Percentiles rank a stretch among this genome's conserved stretches.
These are phyloP conservation scores for Kickxella alabastrina DNA, from an alignment of 192 early-diverging fungal genomes.

Conservation along the genomic window DNA sequence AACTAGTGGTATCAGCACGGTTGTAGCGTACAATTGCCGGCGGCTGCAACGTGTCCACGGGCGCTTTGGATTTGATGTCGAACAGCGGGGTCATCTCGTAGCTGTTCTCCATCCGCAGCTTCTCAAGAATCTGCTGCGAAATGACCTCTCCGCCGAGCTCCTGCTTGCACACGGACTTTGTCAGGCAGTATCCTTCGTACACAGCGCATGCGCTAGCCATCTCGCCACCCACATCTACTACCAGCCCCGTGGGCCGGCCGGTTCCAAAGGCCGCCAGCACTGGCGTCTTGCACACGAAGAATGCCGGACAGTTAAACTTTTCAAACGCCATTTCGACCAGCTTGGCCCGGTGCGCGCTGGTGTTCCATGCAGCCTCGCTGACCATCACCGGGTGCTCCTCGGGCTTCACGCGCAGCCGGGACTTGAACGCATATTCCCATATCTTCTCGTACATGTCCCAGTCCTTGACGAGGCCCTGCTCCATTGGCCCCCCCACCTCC, in stretches of 20 bases:
- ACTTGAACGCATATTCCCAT: constrained; percentile 80
- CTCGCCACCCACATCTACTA: constrained; percentile 88
- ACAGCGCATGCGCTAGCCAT: constrained; percentile 92
- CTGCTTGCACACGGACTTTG: constrained; percentile 70
- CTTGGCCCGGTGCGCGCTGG: constrained; percentile 77
- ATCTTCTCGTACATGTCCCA: constrained; percentile 93
- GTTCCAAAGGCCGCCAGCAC: constrained; percentile 93
- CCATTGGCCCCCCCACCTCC: constrained; percentile 79
- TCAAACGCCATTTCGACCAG: constrained; percentile 94
- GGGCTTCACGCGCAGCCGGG: constrained; percentile 67
- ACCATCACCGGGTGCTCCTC: constrained; percentile 89
- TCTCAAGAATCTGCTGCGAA: constrained; percentile 67
- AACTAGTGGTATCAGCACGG: constrained; percentile 23
- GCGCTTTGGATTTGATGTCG: constrained; percentile 68
- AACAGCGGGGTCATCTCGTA: constrained; percentile 80
- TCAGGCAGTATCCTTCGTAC: constrained; percentile 92
- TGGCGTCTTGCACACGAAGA: constrained; percentile 87
- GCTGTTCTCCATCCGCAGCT: constrained; percentile 56
- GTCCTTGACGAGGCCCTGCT: constrained; percentile 89
- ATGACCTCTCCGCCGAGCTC: constrained; percentile 80
- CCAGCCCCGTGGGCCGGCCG: constrained; percentile 81
- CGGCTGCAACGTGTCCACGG: constrained; percentile 67
- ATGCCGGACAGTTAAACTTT: constrained; percentile 85
- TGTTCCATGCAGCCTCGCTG: constrained; percentile 91
- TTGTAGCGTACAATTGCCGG: constrained; percentile 46